Base-by-base conservation (phyloP, 2,329 filamentous ascomycete species). In the Fusarium clavum region DNA sequence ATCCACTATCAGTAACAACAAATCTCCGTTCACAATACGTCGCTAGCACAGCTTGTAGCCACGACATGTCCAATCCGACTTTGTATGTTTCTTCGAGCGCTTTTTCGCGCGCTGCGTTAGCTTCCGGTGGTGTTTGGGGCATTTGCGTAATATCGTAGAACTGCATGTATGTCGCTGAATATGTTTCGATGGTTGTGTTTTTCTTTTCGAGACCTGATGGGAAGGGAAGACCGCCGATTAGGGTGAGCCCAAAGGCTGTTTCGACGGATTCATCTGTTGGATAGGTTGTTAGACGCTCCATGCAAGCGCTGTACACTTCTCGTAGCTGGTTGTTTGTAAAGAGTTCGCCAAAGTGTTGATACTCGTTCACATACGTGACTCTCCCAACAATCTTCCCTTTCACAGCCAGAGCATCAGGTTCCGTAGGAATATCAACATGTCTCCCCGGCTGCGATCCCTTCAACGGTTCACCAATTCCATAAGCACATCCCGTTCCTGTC, bases 21-120 rank as follows among this genome's bases (percentile, higher is more conserved):
- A 72, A 62, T 7, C 63, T 55, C 6, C 70, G 34, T 24, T 72
- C 66, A 22, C 69, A 72, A 27, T 70, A 72, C 2, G 70, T 47
- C 2, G 32, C 10, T 5, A 68, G 13, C 0, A 72, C 24, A 11
- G 16, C 22, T 16, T 57, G 9, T 3, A 60, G 11, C 66, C 62
- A 72, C 16, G 30, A 10, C 38, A 53, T 47, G 8, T 61, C 47
- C 2, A 72, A 32, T 2, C 70, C 69, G 6, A 64, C 25, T 20
- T 54, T 43, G 10, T 59, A 56, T 2, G 55, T 57, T 16, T 41
- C 13, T 16, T 11, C 4, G 0, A 60, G 40, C 2, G 43, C 47
- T 16, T 62, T 16, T 1, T 55, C 25, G 2, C 69, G 70, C 10
- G 14, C 24, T 7, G 32, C 44, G 0, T 53, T 38, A 1, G 64